These are phyloP conservation scores for Plasmodium gaboni DNA, from an alignment of 169 alveolate species.

Conservation along the genomic window DNA sequence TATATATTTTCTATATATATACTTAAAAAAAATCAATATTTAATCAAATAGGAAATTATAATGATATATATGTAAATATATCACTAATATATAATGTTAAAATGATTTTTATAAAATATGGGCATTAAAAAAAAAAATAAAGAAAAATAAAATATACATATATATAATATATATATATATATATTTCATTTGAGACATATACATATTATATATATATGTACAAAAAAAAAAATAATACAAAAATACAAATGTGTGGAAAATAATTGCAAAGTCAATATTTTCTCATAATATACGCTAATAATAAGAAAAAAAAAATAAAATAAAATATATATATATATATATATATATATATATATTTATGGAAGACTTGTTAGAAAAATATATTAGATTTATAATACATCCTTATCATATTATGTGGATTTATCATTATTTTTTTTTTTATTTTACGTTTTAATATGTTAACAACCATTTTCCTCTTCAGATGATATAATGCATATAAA, in stretches of 20 bases:
- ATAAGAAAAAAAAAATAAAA: neutral
- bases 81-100: no score
- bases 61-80: no score
- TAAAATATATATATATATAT: neutral
- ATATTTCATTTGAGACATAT: constrained; percentile 19
- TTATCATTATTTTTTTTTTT: neutral
- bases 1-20: neutral
- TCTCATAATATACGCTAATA: no score
- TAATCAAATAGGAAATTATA: constrained; percentile 6
- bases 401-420: neutral
- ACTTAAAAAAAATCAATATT: constrained; percentile 51
- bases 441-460: no score
- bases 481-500: constrained; percentile 31
- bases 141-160: constrained; percentile 4
- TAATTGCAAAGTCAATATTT: no score
- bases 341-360: no score
- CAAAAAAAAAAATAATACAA: constrained; percentile 11
- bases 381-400: neutral
- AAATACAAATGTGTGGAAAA: neutral
- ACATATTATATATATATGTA: neutral
- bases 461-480: constrained; percentile 19
- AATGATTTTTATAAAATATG: neutral
- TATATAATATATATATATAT: constrained; percentile 7
- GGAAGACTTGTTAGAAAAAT: no score
- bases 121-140: neutral